Evolutionary conservation across 257 asterid species (phyloP), one percentile per base, ranked within the genome.

Genomic region (Solanum microdontum): DNA sequence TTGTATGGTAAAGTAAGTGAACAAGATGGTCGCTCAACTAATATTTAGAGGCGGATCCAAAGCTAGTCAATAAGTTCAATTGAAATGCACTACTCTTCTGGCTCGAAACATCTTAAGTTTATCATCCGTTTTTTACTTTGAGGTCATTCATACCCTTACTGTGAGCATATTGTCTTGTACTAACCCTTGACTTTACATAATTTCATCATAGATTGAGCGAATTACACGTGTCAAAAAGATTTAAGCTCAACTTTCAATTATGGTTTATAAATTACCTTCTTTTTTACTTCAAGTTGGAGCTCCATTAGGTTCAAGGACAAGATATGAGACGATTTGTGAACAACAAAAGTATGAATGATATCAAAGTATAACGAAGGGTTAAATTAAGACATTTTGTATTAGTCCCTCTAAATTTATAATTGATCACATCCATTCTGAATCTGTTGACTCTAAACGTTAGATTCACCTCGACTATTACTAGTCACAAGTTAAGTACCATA

Each of bases 401-500:
- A 36, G 10, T 74, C 30, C 51, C 28, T 36, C 6, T 10, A 1
- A 33, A 11, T 21, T 5, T 34, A 74, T 1, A 21, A 2, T 74
- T 0, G 17, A 74, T 34, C 3, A 21, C 10, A 36, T 34, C 3
- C 51, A 74, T 34, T 34, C 1, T 33, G 19, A 34, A 34, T 1
- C 1, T 26, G 0, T 19, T 10, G 2, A 74, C 51, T 74, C 82
- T 73, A 73, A 73, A 73, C 0, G 14, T 8, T 34, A 73, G 5
- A 73, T 73, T 73, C 19, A 11, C 30, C 51, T 74, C 6, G 10
- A 36, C 32, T 36, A 21, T 21, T 74, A 74, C 21, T 36, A 74
- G 82, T 43, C 39, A 43, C 24, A 5, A 28, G 68, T 45, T 17
- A 30, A 48, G 85, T 10, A 32, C 39, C 86, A 55, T 94, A 97